phyloP scores from a whole-genome alignment of 306 rosid species.

The Fragaria nilgerrensis region DNA sequence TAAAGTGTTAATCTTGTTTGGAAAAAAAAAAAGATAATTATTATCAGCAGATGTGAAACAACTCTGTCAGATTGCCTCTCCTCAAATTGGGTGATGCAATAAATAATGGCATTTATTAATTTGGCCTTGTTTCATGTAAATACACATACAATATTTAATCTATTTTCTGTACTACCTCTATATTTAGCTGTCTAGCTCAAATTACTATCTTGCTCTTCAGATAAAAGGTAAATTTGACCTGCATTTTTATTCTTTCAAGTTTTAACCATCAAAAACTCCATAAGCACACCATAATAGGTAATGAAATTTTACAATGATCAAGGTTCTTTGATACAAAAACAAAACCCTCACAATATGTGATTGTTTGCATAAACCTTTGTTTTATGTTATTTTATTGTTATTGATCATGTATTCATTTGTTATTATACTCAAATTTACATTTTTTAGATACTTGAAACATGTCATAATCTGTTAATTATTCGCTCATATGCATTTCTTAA shows the following conservation, averaged over 20 bases:
- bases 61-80: slow-evolving; percentile 34
- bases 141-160: background rate
- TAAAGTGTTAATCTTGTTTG: slow-evolving; percentile 22
- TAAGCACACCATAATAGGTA: background rate
- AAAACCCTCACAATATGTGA: background rate
- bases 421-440: background rate
- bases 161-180: background rate
- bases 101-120: slow-evolving; percentile 43
- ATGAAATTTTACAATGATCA: background rate
- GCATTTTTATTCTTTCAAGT: background rate
- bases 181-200: background rate
- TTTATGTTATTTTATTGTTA: background rate
- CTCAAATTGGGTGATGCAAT: slow-evolving; percentile 31
- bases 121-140: slow-evolving; percentile 14
- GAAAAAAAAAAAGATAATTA: slow-evolving; percentile 14
- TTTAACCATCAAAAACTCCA: background rate
- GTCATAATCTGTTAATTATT: fast-evolving
- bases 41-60: slow-evolving; percentile 35
- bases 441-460: background rate
- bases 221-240: background rate
- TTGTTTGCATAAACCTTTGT: background rate
- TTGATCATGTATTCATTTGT: background rate
- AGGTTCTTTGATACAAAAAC: background rate
- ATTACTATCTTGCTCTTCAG: background rate
- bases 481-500: background rate